Percentiles rank a stretch among this genome's conserved stretches.
These are phyloP conservation scores for Neostapfia colusana DNA, from an alignment of 176 grass and related monocot genomes.

Conservation along the genomic window DNA sequence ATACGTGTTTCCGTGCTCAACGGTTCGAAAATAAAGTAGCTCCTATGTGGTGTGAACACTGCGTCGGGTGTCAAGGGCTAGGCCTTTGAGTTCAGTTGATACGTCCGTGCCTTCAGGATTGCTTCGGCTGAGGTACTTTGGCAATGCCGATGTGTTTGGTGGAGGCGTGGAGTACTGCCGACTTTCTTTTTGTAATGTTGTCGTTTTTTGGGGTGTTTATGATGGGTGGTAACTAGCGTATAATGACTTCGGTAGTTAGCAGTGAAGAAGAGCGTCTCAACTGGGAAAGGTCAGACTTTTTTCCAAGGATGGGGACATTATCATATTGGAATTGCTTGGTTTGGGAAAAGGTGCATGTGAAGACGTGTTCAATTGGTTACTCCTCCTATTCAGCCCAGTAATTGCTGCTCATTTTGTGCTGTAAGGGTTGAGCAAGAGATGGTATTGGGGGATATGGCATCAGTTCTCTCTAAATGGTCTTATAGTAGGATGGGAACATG, in stretches of 20 bases:
- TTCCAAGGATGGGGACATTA: neutral
- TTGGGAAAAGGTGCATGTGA: neutral
- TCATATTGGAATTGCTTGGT: neutral
- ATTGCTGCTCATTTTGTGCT: neutral
- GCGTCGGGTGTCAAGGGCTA: neutral
- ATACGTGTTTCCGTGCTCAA: neutral
- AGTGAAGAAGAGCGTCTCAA: neutral
- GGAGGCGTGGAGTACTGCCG: neutral
- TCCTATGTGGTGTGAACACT: neutral
- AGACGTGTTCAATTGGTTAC: neutral
- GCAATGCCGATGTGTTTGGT: conserved; percentile 17
- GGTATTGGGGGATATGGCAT: neutral
- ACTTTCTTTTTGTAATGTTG: neutral
- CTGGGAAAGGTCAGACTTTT: neutral
- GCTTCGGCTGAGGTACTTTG: neutral
- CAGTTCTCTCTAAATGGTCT: conserved; percentile 6
- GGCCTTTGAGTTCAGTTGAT: neutral
- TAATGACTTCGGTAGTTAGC: neutral
- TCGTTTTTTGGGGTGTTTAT: conserved; percentile 2
- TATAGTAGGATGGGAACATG: neutral
- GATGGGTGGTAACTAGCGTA: neutral
- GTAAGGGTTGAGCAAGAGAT: neutral
- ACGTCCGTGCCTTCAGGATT: neutral
- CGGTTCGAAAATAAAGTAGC: neutral
- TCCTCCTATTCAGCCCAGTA: neutral